Percentiles rank a stretch among this genome's conserved stretches.
These are phyloP conservation scores for Lolium perenne DNA, from an alignment of 176 grass and related monocot genomes.

Conservation along the genomic window DNA sequence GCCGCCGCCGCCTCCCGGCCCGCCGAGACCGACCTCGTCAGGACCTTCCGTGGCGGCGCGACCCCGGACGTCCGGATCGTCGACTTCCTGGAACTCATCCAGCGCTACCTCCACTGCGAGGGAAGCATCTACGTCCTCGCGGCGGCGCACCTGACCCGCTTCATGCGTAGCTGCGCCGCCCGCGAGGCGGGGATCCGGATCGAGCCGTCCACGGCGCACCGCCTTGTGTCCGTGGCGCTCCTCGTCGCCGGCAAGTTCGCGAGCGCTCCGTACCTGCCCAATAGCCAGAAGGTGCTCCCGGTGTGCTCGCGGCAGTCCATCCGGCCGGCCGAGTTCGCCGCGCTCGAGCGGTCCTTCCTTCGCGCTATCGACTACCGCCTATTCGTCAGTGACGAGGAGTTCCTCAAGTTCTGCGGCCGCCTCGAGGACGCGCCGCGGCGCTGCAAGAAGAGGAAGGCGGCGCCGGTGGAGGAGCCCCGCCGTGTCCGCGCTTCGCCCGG, in stretches of 20 bases:
- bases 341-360: neutral
- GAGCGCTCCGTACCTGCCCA: neutral
- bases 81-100: neutral
- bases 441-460: neutral
- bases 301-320: neutral
- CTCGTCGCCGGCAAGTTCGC: constrained; percentile 1
- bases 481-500: neutral
- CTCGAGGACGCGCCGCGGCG: neutral
- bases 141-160: neutral
- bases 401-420: neutral
- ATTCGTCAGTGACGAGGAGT: neutral
- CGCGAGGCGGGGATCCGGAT: neutral
- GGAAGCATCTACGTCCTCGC: neutral
- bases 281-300: neutral
- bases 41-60: neutral
- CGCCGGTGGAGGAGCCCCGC: neutral
- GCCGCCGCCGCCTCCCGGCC: neutral
- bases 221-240: neutral
- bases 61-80: neutral
- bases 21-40: neutral
- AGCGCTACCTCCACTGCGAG: neutral
- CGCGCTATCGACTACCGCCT: constrained; percentile 12
- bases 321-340: neutral
- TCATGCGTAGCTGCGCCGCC: neutral
- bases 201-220: constrained; percentile 10